Evolutionary conservation across 441 rosid species (phyloP), one percentile per base, ranked within the genome.

Genomic region (Eruca vesicaria): DNA sequence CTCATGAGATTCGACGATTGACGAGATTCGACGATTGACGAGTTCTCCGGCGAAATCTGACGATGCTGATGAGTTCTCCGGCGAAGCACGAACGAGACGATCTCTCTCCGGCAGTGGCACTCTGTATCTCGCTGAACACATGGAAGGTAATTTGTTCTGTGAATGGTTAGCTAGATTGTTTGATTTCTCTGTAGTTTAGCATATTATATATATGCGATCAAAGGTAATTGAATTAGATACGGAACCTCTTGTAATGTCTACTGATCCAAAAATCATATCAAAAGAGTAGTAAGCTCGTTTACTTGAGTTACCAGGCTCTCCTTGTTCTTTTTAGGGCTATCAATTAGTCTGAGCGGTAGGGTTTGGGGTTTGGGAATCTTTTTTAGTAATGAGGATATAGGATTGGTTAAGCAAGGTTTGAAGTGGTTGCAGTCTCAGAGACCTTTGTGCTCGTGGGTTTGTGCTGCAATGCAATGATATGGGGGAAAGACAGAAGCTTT

Each of bases 391-490:
- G 97, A 89, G 82, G 99, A 96, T 70, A 89, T 96, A 74, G 92
- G 97, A 66, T 80, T 96, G 70, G 89, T 88, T 63, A 85, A 86
- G 82, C 98, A 89, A 76, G 96, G 88, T 0, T 89, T 88, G 97
- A 84, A 85, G 61, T 96, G 99, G 98, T 73, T 93, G 58, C 88
- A 85, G 69, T 82, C 91, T 9, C 98, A 86, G 86, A 92, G 90
- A 68, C 87, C 80, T 65, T 45, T 80, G 8, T 89, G 64, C 50
- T 87, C 83, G 20, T 82, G 80, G 53, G 87, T 79, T 14, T 82
- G 73, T 66, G 71, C 80, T 16, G n/a, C n/a, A n/a, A n/a, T n/a
- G n/a, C n/a, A n/a, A n/a, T n/a, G n/a, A n/a, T n/a, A n/a, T n/a
- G n/a, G 79, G 68, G 98, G 86, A 63, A 82, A 77, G 81, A 74